Evolutionary conservation across 805 yeast genomes (phyloP), one percentile per base, ranked within the genome.

Genomic region (Yarrowia sp.): DNA sequence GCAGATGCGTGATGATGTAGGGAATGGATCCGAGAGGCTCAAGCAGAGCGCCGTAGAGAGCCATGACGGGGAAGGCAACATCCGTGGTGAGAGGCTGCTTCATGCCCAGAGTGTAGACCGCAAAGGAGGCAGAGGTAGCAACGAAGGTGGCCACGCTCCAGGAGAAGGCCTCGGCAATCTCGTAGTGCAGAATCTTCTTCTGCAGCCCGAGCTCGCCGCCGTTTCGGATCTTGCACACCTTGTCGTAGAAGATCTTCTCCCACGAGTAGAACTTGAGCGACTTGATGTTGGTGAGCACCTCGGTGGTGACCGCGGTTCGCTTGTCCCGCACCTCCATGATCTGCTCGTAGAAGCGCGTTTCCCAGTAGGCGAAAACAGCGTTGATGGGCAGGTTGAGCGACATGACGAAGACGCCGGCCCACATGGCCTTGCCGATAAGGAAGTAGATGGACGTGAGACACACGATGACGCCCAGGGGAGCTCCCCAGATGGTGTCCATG

Each of bases 221-320:
- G 71, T 93, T 90, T 80, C 99, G 87, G 21, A 93, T 96, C 69
- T 84, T 76, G 66, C 83, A 83, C 63, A 96, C 78, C 68, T 87
- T 87, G 27, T 79, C 81, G 69, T 83, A 82, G 72, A 90, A 91
- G 3, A 98, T 96, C 31, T 72, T 76, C 75, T 94, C 99, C 99
- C 99, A 94, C 2, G 96, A 96, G 70, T 94, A 94, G 55, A 96
- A 80, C 73, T 94, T 94, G 72, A 94, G 79, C 12, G 97, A 90
- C 75, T 91, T 92, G 71, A 92, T 90, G 69, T 90, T 90, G 71
- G 88, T 87, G 70, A 92, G 80, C 61, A 92, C 90, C 73, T 92
- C 97, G 64, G 88, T 85, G 61, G 90, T 86, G 44, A 91, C 77
- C 65, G 96, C 84, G 10, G 97, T 88, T 78, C 99, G 85, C 72